Percentiles rank a stretch among this genome's conserved stretches.
Conservation (phyloP, 495 filamentous ascomycete genomes). For the Articulospora tetracladia region DNA sequence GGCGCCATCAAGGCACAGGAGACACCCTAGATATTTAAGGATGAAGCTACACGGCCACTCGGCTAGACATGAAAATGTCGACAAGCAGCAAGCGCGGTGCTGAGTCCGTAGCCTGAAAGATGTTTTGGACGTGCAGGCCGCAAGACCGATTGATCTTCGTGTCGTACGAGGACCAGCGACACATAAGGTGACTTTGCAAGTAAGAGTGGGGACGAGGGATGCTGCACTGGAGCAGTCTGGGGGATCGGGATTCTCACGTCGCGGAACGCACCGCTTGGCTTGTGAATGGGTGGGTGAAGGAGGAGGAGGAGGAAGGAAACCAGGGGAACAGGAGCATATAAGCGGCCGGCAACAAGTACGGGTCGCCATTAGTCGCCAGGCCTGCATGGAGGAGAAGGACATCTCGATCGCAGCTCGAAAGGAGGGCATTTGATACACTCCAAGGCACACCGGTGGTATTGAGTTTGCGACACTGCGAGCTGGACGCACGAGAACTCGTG, state of each 20-base stretch:
- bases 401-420: not conserved
- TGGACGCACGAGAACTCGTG: not conserved
- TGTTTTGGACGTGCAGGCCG: constrained; percentile 8
- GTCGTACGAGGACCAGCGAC: constrained; percentile 10
- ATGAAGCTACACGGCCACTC: not conserved
- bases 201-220: constrained; percentile 5
- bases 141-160: constrained; percentile 15
- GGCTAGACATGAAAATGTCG: constrained; percentile 2
- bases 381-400: not conserved
- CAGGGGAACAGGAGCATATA: not conserved
- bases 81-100: not conserved
- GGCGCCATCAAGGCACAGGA: constrained; percentile 13
- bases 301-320: not conserved
- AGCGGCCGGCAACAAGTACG: not conserved
- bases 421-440: not conserved
- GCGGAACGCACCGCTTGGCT: not conserved
- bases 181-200: constrained; percentile 11
- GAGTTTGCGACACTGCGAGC: not conserved
- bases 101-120: constrained; percentile 11
- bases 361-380: not conserved
- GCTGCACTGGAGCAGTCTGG: not conserved
- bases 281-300: not conserved
- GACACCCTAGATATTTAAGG: constrained; percentile 9
- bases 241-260: not conserved
- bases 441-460: not conserved